Evolutionary conservation across 2,329 filamentous ascomycete genomes (phyloP), one percentile per base, ranked within the genome.

Genomic region (Tolypocladium tundrense): DNA sequence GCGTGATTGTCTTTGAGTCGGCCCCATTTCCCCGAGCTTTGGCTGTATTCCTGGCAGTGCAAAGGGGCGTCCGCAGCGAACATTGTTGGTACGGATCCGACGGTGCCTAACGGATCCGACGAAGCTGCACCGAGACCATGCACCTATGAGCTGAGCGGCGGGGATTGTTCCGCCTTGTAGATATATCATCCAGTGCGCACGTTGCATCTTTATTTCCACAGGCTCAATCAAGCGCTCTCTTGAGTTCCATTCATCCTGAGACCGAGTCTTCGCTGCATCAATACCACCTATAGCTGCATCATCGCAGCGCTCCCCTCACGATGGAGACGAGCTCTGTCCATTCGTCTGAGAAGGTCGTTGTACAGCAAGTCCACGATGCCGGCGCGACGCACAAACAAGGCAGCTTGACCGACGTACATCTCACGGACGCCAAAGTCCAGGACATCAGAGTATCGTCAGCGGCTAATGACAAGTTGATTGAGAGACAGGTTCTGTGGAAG

Each of bases 401-500:
- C 24, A 54, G 53, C 33, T 27, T 33, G 11, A 41, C n/a, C n/a
- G 53, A 42, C 16, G 39, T 33, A 39, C 4, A 27, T 9, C 2
- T 53, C n/a, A 16, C 35, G 14, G 51, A 40, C 5, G 6, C 27
- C 37, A 55, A 55, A 5, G 9, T 1, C 31, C 40, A 8, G 9
- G 40, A n/a, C 19, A 3, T 19, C 4, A 9, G 3, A 21, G 11
- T n/a, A 21, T n/a, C 16, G 10, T n/a, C 19, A 5, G 24, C 27
- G 4, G 53, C 27, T 6, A 13, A 35, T 11, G 4, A 43, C 16
- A 55, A 55, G n/a, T n/a, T 21, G 37, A 31, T 55, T 24, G 81
- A 87, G 67, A 84, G 81, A 67, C 79, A 74, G 58, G 76, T 88
- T 14, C 65, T 87, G 35, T 74, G 83, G 60, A 87, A 81, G 72